Evolutionary conservation across 768 basidiomycete species (phyloP).

Genomic region (Psilocybe cubensis): DNA sequence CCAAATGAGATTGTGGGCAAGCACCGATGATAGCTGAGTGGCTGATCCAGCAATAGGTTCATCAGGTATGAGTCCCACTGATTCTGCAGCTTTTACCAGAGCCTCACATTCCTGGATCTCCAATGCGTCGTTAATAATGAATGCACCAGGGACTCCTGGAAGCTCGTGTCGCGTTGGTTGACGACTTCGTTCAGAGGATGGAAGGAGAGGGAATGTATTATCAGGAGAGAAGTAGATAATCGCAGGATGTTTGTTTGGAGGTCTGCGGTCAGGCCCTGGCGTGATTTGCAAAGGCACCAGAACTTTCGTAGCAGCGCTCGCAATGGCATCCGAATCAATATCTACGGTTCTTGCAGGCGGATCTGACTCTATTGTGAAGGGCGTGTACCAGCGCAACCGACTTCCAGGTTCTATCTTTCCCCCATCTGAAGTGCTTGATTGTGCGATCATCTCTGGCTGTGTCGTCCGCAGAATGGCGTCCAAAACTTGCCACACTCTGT

Average conservation of each 20-base stretch:
- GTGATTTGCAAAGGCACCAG: slow-evolving; percentile 37
- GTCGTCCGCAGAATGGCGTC: slow-evolving; percentile 53
- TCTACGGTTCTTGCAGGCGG: slow-evolving; percentile 4
- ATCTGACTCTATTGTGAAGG: slow-evolving; percentile 30
- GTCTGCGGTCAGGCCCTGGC: slow-evolving; percentile 50
- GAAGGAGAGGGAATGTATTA: slow-evolving; percentile 33
- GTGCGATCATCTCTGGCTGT: slow-evolving; percentile 35
- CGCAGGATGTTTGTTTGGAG: slow-evolving; percentile 55
- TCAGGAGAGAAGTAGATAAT: slow-evolving; percentile 49
- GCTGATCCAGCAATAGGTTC: slow-evolving; percentile 53
- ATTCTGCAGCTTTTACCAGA: slow-evolving; percentile 47
- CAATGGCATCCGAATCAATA: slow-evolving; percentile 18
- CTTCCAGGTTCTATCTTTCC: slow-evolving; percentile 30
- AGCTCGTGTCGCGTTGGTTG: slow-evolving; percentile 39
- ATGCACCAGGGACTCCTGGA: slow-evolving; percentile 49
- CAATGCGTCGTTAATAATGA: slow-evolving; percentile 52
- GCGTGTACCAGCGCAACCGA: slow-evolving; percentile 35
- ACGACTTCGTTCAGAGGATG: slow-evolving; percentile 23
- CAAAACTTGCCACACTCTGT: slow-evolving; percentile 47
- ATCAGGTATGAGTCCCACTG: slow-evolving; percentile 52
- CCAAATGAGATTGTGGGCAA: slow-evolving; percentile 58
- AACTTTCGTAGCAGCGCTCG: slow-evolving; percentile 16
- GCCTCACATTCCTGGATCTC: slow-evolving; percentile 44
- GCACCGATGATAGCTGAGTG: slow-evolving; percentile 44
- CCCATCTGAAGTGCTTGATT: slow-evolving; percentile 10